Base-by-base conservation (phyloP, 2,329 filamentous ascomycete species). In the Dactylellina haptotyla region DNA sequence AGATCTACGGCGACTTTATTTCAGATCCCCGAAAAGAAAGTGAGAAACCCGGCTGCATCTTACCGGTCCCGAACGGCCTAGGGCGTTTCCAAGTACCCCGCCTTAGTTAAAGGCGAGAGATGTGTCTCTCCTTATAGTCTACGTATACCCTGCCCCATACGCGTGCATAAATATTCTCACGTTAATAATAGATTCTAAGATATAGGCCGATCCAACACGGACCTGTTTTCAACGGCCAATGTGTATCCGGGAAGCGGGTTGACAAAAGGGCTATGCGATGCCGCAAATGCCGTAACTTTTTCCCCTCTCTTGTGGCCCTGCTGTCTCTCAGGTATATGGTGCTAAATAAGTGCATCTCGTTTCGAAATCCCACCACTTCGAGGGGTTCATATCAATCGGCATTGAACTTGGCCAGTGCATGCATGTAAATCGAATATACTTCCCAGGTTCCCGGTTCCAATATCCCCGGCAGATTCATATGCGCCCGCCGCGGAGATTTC, bases 401-500 rank as follows among this genome's bases (percentile, higher is more conserved):
- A 23, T 14, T 10, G n/a, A 37, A 28, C 16, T 34, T 28, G 23
- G 34, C 25, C n/a, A n/a, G n/a, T n/a, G n/a, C n/a, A n/a, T n/a
- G n/a, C n/a, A n/a, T n/a, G 8, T 3, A 4, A n/a, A 34, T 4
- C 20, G 25, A 5, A 45, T 45, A 26, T 37, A 61, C 25, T 18
- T 8, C 34, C 46, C 28, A 54, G 16, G 16, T 43, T 34, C 43
- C 30, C 41, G 26, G 56, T 14, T 10, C 12, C 10, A 18, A 5
- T 16, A 32, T 43, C 39, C 57, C 18, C 9, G 28, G n/a, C 6
- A 5, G 25, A 34, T 25, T 43, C 12, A n/a, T 63, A 30, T 51
- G 43, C 65, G 57, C 20, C 41, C 18, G 41, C 28, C 25, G 48
- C 57, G 65, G 65, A 70, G 37, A 50, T 46, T 66, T 66, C 50